Evolutionary conservation across 2,329 filamentous ascomycete genomes (phyloP), one percentile per base, ranked within the genome.

Genomic region (Neofusicoccum laricinum): DNA sequence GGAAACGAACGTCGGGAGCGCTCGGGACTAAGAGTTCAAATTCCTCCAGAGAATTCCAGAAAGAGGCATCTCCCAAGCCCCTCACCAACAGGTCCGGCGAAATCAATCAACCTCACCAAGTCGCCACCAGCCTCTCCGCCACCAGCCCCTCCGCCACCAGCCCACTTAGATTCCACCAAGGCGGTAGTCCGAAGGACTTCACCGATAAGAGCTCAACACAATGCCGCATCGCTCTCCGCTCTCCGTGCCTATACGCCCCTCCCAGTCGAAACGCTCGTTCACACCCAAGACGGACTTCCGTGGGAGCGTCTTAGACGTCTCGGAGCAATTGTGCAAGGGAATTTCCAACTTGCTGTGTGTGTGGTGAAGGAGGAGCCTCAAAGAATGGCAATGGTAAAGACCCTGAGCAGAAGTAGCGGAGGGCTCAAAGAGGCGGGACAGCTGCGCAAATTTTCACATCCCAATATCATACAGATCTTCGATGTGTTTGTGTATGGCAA

Each of bases 361-460:
- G 17, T 38, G 3, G 12, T 2, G 7, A 38, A 10, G n/a, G 19
- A 36, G 4, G 34, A 57, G 8, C 34, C 34, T 11, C 17, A 25
- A 21, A 14, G 8, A 38, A 19, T 57, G 51, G 5, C 19, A n/a
- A 57, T 57, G 51, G 34, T 57, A n/a, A 57, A 57, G 30, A 25
- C n/a, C n/a, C n/a, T n/a, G n/a, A n/a, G n/a, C n/a, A n/a, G n/a
- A n/a, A n/a, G n/a, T n/a, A n/a, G n/a, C n/a, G n/a, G n/a, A n/a
- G n/a, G n/a, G 2, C 15, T 36, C 5, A 50, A 53, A 53, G 45
- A 65, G 15, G 41, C 64, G 30, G 38, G 58, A n/a, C 59, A 25
- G 51, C 36, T 67, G n/a, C 59, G 57, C 15, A 51, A 34, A 17
- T n/a, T 67, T 14, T 38, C 36, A n/a, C 66, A 67, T 46, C 59